phyloP scores from a whole-genome alignment of 2,329 filamentous ascomycete species.

The Acephala macrosclerotiorum region DNA sequence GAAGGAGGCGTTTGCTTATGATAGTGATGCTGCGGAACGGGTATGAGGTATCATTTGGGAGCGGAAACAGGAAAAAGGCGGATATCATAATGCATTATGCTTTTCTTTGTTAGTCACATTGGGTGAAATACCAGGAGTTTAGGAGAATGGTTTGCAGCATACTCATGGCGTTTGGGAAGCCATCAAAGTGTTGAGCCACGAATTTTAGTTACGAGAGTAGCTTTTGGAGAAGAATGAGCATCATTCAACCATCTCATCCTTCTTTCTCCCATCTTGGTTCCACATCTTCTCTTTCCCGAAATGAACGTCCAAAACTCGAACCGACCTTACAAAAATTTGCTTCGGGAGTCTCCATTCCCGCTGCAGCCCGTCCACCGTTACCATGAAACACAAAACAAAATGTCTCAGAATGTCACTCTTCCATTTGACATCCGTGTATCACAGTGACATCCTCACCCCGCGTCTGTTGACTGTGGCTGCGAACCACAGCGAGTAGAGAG shows the following conservation, averaged over 20 bases:
- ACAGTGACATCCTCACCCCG: too few relatives aligned
- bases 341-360: neutral
- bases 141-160: neutral
- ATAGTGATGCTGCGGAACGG: slow-evolving; percentile 29
- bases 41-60: slow-evolving; percentile 11
- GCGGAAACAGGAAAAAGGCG: neutral
- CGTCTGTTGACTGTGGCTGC: too few relatives aligned
- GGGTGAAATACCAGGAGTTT: slow-evolving; percentile 5
- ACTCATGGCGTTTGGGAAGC: neutral
- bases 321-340: too few relatives aligned
- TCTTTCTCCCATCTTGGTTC: neutral
- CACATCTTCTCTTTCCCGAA: too few relatives aligned
- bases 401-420: neutral
- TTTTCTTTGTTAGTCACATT: neutral
- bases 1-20: slow-evolving; percentile 26
- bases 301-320: too few relatives aligned
- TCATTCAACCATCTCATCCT: neutral
- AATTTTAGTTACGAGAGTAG: neutral
- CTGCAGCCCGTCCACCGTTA: neutral
- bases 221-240: neutral
- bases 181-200: neutral
- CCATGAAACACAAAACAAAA: neutral
- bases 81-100: slow-evolving; percentile 1
- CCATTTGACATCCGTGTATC: too few relatives aligned
- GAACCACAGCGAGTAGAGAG: too few relatives aligned